Evolutionary conservation across 108 stramenopile species (phyloP).

Genomic region (Asterionellopsis glacialis): DNA sequence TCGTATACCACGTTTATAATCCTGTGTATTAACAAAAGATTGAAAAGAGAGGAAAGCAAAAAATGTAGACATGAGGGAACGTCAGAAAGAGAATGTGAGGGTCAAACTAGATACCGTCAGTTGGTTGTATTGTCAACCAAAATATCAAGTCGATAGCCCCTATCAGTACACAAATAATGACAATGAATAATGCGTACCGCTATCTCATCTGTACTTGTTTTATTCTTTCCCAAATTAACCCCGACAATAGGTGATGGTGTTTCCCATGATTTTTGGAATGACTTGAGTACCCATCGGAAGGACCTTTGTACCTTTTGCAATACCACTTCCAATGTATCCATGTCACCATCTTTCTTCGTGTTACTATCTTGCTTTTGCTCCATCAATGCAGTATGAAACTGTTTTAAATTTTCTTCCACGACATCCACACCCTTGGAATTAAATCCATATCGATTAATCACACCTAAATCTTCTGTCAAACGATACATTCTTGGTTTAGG

Average conservation of each 20-base stretch:
- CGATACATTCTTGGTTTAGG: conserved; percentile 94
- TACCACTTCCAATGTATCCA: too few relatives aligned
- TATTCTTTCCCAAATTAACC: conserved; percentile 96
- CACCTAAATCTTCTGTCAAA: conserved; percentile 78
- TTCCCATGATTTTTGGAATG: too few relatives aligned
- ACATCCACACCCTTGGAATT: conserved; percentile 74
- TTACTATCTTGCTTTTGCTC: conserved; percentile 26
- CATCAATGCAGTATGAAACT: conserved; percentile 55
- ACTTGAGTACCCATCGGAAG: too few relatives aligned
- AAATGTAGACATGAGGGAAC: neutral
- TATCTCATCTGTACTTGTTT: conserved; percentile 47
- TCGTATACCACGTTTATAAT: conserved; percentile 78
- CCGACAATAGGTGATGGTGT: conserved; percentile 44
- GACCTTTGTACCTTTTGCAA: too few relatives aligned
- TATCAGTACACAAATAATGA: too few relatives aligned
- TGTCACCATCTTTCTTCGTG: neutral
- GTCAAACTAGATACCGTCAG: too few relatives aligned
- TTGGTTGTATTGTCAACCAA: too few relatives aligned
- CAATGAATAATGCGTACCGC: neutral
- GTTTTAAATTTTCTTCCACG: conserved; percentile 47
- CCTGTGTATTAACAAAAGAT: conserved; percentile 11
- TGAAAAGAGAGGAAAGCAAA: neutral
- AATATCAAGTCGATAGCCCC: too few relatives aligned
- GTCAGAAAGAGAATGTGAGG: neutral
- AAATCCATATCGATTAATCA: conserved; percentile 97